Base-by-base conservation (phyloP, 345 rosid species). In the Salix suchowensis region DNA sequence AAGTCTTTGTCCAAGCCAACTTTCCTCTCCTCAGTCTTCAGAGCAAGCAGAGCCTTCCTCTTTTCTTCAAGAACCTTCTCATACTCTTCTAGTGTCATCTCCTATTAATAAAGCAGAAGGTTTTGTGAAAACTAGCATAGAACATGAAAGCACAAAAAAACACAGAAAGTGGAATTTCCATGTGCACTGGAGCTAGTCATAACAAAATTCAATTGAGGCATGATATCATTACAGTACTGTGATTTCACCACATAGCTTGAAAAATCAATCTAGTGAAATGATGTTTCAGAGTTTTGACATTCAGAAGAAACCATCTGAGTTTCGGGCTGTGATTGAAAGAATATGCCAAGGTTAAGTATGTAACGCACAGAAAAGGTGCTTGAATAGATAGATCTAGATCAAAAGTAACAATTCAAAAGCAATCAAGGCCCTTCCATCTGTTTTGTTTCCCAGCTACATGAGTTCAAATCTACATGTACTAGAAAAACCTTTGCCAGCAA, bases 1-100 rank as follows among this genome's bases (percentile, higher is more conserved):
- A 96, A 88, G 74, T 78, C 98, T 79, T 94, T 92, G 70, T 85
- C 87, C 15, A 81, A 72, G 72, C 85, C 97, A 65, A 94, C 96
- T 85, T 92, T 96, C 90, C 98, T 90, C 74, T 88, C 96, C 85
- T 89, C 89, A 34, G 92, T 71, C 84, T 85, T 90, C 82, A 80
- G 66, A 1, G 88, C 84, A 39, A 83, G 88, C 86, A 96, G 79
- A 65, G 91, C 87, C 82, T 94, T 94, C 81, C 87, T 91, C 85
- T 89, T 91, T 85, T 94, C 97, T 81, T 91, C 97, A 28, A 67
- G 91, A 40, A 96, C 80, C 81, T 92, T 96, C 87, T 96, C 87
- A 79, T 96, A 96, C 88, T 96, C 98, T 79, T 92, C 98, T 77
- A 94, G 72, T 37, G 99, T 96, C 99, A 94, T 96, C 83, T 96